A percentile compares a stretch with the other conserved stretches of the same genome.
These are phyloP conservation scores for Apiospora marii DNA, from an alignment of 2,329 filamentous ascomycete species.

Conservation along the genomic window DNA sequence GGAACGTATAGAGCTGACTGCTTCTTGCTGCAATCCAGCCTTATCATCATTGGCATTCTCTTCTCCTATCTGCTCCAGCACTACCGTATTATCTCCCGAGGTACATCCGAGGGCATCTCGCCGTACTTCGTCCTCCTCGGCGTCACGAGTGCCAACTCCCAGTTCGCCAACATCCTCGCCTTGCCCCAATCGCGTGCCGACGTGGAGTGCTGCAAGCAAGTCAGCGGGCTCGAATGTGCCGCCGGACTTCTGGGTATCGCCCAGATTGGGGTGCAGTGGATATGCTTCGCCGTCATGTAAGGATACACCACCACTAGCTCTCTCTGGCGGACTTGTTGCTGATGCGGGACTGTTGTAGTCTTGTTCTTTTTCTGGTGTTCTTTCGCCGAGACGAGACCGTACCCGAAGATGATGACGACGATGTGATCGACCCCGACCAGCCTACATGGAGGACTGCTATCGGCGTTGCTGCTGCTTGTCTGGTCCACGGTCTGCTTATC, in stretches of 20 bases:
- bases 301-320: slow-evolving; percentile 41
- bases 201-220: slow-evolving; percentile 83
- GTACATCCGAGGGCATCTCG: slow-evolving; percentile 92
- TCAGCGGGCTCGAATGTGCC: slow-evolving; percentile 83
- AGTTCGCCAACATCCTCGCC: slow-evolving; percentile 91
- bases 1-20: background rate
- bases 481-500: slow-evolving; percentile 77
- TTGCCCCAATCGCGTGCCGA: slow-evolving; percentile 84
- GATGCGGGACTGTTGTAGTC: slow-evolving; percentile 57
- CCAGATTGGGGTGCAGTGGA: slow-evolving; percentile 91
- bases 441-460: slow-evolving; percentile 82
- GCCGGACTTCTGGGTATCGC: slow-evolving; percentile 87
- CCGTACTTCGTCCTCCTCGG: slow-evolving; percentile 96
- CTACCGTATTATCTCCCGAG: slow-evolving; percentile 84
- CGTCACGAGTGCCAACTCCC: slow-evolving; percentile 85
- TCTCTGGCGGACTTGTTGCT: slow-evolving; percentile 30
- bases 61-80: slow-evolving; percentile 96
- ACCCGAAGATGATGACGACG: slow-evolving; percentile 57
- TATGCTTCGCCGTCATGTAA: slow-evolving; percentile 91
- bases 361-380: slow-evolving; percentile 93
- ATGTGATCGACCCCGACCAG: slow-evolving; percentile 54
- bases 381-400: slow-evolving; percentile 74
- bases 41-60: slow-evolving; percentile 88
- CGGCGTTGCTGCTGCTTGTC: slow-evolving; percentile 73
- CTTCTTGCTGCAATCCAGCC: slow-evolving; percentile 43